Evolutionary conservation across 2,329 filamentous ascomycete species (phyloP).

Genomic region (Microcyclospora tardicrescens): DNA sequence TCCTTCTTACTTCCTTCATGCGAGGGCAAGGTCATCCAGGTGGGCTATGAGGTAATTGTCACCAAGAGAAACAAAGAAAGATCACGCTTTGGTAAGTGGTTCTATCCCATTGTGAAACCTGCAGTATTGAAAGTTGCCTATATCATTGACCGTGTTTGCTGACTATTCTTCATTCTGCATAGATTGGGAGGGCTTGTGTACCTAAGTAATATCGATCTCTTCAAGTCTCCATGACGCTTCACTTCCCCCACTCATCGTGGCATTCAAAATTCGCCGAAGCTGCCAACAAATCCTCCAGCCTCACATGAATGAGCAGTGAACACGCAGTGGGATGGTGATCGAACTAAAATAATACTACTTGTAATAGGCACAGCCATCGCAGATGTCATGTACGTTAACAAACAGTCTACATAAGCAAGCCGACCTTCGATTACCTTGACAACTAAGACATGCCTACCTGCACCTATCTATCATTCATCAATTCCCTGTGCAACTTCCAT

Average conservation of each 20-base stretch:
- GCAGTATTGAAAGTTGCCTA: not conserved
- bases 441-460: no score
- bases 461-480: not conserved
- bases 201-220: slow-evolving; percentile 1
- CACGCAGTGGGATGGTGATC: not conserved
- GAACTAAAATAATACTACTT: not conserved
- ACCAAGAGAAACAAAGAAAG: slow-evolving; percentile 26
- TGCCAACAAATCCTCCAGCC: no score
- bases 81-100: slow-evolving; percentile 31
- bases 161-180: not conserved
- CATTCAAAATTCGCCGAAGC: no score
- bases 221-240: not conserved
- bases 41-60: slow-evolving; percentile 34
- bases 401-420: not conserved
- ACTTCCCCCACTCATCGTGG: not conserved
- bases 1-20: slow-evolving; percentile 25
- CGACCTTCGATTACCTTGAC: not conserved
- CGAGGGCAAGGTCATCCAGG: slow-evolving; percentile 20
- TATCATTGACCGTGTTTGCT: not conserved
- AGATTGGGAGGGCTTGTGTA: slow-evolving; percentile 9
- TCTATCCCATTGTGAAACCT: not conserved
- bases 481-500: slow-evolving; percentile 12
- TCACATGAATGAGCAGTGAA: not conserved
- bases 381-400: not conserved
- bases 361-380: not conserved